Evolutionary conservation across 371 early-diverging fungal genomes (phyloP).

Genomic region (Vairimorpha ceranae): DNA sequence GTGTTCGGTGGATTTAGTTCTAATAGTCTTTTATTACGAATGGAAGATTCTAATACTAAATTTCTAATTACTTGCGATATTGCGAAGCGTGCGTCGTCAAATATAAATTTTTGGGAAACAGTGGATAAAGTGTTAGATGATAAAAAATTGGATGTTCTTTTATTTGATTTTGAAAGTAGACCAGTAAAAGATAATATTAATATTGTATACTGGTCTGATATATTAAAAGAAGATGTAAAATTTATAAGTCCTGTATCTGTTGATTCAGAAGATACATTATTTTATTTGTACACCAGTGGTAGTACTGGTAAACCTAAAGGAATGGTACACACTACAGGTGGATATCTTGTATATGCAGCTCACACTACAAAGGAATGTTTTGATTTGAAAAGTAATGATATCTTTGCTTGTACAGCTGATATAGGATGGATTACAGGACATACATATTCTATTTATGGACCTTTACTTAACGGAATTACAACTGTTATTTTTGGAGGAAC

Average conservation of each 20-base stretch:
- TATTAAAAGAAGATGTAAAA: slow-evolving; percentile 64
- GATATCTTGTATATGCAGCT: slow-evolving; percentile 79
- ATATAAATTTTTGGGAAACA: slow-evolving; percentile 76
- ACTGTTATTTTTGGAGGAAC: slow-evolving; percentile 77
- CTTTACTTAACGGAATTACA: slow-evolving; percentile 73
- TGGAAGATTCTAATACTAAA: slow-evolving; percentile 82
- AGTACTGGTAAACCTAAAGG: slow-evolving; percentile 92
- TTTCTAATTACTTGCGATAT: slow-evolving; percentile 79
- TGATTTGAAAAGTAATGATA: slow-evolving; percentile 68
- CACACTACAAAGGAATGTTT: slow-evolving; percentile 72
- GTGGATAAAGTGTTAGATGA: slow-evolving; percentile 67
- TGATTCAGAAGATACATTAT: slow-evolving; percentile 75
- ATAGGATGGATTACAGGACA: slow-evolving; percentile 82
- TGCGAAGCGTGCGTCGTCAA: slow-evolving; percentile 77
- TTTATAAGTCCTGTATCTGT: slow-evolving; percentile 71
- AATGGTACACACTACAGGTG: slow-evolving; percentile 86
- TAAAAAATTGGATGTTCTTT: background rate
- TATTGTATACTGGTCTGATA: slow-evolving; percentile 14
- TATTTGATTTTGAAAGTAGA: background rate
- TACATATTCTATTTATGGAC: slow-evolving; percentile 79
- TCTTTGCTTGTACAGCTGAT: slow-evolving; percentile 65
- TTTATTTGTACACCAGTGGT: slow-evolving; percentile 84
- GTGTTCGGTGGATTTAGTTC: slow-evolving; percentile 85
- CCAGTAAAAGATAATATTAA: background rate
- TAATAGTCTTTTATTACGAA: slow-evolving; percentile 78